These are phyloP conservation scores for Aegilops bicornis DNA, from an alignment of 176 grass and related monocot species.

Conservation along the genomic window DNA sequence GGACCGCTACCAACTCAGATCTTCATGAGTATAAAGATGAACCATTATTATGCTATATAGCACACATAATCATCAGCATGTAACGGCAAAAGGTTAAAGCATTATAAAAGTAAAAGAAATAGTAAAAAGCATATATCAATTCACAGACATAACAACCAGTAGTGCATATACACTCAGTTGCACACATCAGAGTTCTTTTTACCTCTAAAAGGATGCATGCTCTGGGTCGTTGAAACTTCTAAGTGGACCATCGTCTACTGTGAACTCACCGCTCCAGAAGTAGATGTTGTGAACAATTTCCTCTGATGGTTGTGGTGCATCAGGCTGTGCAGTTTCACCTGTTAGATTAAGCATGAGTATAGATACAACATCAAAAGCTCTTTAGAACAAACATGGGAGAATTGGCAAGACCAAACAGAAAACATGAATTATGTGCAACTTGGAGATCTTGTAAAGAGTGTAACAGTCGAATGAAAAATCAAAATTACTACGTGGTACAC, in stretches of 20 bases:
- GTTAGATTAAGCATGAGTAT: slow-evolving; percentile 13
- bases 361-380: no score
- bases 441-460: no score
- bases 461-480: no score
- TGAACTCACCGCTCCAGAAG: slow-evolving; percentile 88
- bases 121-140: not conserved
- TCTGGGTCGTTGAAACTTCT: slow-evolving; percentile 89
- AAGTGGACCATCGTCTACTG: slow-evolving; percentile 79
- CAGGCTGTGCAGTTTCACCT: slow-evolving; percentile 50
- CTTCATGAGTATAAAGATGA: no score
- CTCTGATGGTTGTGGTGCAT: slow-evolving; percentile 47
- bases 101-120: not conserved
- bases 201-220: slow-evolving; percentile 79
- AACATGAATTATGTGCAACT: no score
- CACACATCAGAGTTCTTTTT: slow-evolving; percentile 34
- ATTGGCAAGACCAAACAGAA: no score
- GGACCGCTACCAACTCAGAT: no score
- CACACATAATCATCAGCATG: not conserved
- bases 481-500: no score
- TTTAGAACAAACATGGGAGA: no score
- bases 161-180: not conserved
- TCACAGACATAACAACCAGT: not conserved
- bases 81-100: not conserved
- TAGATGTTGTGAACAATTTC: slow-evolving; percentile 60
- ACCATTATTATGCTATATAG: not conserved